Conservation (phyloP, 78 protist species). For the Carpediemonas membranifera region DNA sequence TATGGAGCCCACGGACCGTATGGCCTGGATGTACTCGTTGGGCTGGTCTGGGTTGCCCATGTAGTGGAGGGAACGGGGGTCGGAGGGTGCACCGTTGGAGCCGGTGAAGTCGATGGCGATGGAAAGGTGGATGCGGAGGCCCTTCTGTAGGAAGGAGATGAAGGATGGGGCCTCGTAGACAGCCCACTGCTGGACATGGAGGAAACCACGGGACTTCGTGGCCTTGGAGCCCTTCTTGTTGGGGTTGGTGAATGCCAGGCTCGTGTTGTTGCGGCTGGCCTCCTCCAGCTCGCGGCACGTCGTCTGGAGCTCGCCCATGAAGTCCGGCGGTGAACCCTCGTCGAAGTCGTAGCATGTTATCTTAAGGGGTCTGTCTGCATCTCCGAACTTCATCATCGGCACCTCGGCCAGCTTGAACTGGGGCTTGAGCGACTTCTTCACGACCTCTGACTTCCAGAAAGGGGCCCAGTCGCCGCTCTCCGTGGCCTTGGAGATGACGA, state of each 20-base stretch:
- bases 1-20: neutral
- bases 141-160: slow-evolving; percentile 50
- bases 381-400: too few species aligned
- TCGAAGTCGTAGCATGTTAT: slow-evolving; percentile 44
- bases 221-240: too few species aligned
- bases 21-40: slow-evolving; percentile 17
- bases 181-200: too few species aligned
- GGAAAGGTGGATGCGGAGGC: slow-evolving; percentile 26
- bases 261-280: too few species aligned
- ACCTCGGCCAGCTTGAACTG: too few species aligned
- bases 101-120: slow-evolving; percentile 1
- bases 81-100: neutral
- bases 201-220: too few species aligned
- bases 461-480: too few species aligned
- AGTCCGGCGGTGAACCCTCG: slow-evolving; percentile 40
- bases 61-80: neutral
- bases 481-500: too few species aligned
- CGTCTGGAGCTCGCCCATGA: slow-evolving; percentile 36
- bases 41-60: neutral
- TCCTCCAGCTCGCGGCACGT: slow-evolving; percentile 13
- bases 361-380: slow-evolving; percentile 7
- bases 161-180: too few species aligned
- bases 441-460: too few species aligned
- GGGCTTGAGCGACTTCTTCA: too few species aligned
- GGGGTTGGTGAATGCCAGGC: too few species aligned